phyloP scores from a whole-genome alignment of 129 eudicot species.

The Arctium lappa region DNA sequence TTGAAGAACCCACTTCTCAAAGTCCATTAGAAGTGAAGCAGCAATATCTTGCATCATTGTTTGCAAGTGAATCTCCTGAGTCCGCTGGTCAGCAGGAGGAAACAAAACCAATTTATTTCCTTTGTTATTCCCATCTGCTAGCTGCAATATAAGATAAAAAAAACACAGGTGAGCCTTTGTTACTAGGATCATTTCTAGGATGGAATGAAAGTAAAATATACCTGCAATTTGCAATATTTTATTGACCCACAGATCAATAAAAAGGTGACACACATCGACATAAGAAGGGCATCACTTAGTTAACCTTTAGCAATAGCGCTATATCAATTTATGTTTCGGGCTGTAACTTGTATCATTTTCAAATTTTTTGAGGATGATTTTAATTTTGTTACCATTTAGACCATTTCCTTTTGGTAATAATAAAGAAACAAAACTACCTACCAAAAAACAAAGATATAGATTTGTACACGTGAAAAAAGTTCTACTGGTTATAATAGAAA shows the following conservation, averaged over 20 bases:
- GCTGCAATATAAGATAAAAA: constrained; percentile 48
- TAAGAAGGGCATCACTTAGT: not conserved
- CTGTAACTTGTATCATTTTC: not conserved
- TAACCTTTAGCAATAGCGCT: not conserved
- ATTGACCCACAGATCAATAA: constrained; percentile 13
- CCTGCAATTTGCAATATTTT: not conserved
- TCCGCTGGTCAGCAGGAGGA: constrained; percentile 94
- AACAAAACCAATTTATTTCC: constrained; percentile 69
- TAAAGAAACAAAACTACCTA: not conserved
- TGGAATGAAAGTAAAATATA: not conserved
- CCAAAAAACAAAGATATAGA: not conserved
- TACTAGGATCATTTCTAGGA: constrained; percentile 1
- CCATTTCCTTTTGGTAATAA: not conserved
- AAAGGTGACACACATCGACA: not conserved
- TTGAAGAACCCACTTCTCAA: constrained; percentile 90
- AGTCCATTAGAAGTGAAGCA: constrained; percentile 94
- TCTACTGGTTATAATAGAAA: not conserved
- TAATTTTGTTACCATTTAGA: not conserved
- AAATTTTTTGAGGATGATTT: not conserved
- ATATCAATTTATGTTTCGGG: not conserved
- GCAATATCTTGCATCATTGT: constrained; percentile 99
- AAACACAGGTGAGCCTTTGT: constrained; percentile 11
- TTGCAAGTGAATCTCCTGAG: constrained; percentile 84
- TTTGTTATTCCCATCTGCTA: constrained; percentile 63
- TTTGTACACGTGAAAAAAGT: constrained; percentile 6